Percentiles rank a stretch among this genome's conserved stretches.
phyloP scores from a whole-genome alignment of 805 yeast genomes.

The Ogataea philodendri region DNA sequence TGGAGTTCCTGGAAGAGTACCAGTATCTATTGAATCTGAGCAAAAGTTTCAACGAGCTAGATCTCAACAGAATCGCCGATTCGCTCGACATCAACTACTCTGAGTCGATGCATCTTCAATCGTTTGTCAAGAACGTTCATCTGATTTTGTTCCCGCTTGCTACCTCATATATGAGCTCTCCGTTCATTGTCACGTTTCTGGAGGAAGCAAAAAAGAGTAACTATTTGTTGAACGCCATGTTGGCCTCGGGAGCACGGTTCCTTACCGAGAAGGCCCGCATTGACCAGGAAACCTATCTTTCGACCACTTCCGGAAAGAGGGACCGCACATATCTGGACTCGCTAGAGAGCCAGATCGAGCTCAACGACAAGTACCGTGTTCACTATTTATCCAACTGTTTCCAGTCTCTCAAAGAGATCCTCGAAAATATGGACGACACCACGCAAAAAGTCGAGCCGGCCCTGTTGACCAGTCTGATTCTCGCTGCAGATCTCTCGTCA shows the following conservation, averaged over 20 bases:
- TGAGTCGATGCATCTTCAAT: slow-evolving; percentile 27
- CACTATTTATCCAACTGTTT: slow-evolving; percentile 64
- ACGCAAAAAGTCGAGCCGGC: slow-evolving; percentile 59
- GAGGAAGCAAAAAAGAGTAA: slow-evolving; percentile 42
- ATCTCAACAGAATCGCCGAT: slow-evolving; percentile 20
- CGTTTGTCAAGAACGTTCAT: slow-evolving; percentile 32
- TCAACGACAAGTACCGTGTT: slow-evolving; percentile 55
- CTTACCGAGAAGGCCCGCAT: slow-evolving; percentile 28
- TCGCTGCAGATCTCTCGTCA: slow-evolving; percentile 60
- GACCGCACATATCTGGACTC: slow-evolving; percentile 13
- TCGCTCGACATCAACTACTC: slow-evolving; percentile 23
- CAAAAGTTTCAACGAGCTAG: slow-evolving; percentile 19
- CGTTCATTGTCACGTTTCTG: slow-evolving; percentile 27
- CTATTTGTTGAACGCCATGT: slow-evolving; percentile 60
- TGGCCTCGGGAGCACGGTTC: slow-evolving; percentile 69
- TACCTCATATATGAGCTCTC: slow-evolving; percentile 28
- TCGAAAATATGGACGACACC: slow-evolving; percentile 36
- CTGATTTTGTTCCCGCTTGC: slow-evolving; percentile 30
- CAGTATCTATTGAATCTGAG: slow-evolving; percentile 24
- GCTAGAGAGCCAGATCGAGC: slow-evolving; percentile 22
- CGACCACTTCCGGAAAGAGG: slow-evolving; percentile 3
- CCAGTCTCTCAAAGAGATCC: slow-evolving; percentile 49
- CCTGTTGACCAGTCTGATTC: slow-evolving; percentile 58
- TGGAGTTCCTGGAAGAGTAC: slow-evolving; percentile 10
- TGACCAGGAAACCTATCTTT: slow-evolving; percentile 18